phyloP scores from a whole-genome alignment of 2,329 filamentous ascomycete species.

The Ophiostoma triangulosporum region DNA sequence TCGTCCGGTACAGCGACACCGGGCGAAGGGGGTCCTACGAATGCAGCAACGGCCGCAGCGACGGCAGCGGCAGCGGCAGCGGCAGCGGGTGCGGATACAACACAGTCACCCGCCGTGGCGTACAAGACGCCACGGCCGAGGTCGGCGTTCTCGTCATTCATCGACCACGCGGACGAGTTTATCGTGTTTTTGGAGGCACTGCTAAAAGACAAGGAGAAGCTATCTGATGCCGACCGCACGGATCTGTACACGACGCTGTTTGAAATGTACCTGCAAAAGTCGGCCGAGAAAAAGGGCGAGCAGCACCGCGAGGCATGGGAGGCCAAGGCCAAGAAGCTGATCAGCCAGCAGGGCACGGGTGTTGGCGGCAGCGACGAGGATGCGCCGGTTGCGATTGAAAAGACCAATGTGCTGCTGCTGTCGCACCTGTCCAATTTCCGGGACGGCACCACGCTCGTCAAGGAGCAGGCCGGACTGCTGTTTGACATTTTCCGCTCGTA shows the following conservation, averaged over 20 bases:
- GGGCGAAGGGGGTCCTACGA: neutral
- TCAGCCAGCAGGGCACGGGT: slow-evolving; percentile 40
- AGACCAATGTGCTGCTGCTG: slow-evolving; percentile 82
- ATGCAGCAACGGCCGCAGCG: neutral
- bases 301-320: slow-evolving; percentile 69
- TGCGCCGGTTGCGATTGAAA: slow-evolving; percentile 64
- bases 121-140: slow-evolving; percentile 75
- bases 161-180: slow-evolving; percentile 85
- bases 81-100: neutral
- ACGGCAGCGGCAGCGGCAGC: neutral
- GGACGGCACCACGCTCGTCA: slow-evolving; percentile 81
- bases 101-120: slow-evolving; percentile 16
- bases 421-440: slow-evolving; percentile 85
- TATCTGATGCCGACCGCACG: slow-evolving; percentile 62
- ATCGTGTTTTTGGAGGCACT: slow-evolving; percentile 87
- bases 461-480: slow-evolving; percentile 80
- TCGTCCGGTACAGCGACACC: slow-evolving; percentile 28
- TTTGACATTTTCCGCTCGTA: slow-evolving; percentile 97
- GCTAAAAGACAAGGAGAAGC: slow-evolving; percentile 45
- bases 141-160: slow-evolving; percentile 89
- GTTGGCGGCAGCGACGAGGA: slow-evolving; percentile 16
- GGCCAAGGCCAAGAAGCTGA: slow-evolving; percentile 74
- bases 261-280: slow-evolving; percentile 93
- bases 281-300: slow-evolving; percentile 57
- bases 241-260: slow-evolving; percentile 93